Evolutionary conservation across 805 yeast genomes (phyloP).

Genomic region (Candida pseudofarinosa): DNA sequence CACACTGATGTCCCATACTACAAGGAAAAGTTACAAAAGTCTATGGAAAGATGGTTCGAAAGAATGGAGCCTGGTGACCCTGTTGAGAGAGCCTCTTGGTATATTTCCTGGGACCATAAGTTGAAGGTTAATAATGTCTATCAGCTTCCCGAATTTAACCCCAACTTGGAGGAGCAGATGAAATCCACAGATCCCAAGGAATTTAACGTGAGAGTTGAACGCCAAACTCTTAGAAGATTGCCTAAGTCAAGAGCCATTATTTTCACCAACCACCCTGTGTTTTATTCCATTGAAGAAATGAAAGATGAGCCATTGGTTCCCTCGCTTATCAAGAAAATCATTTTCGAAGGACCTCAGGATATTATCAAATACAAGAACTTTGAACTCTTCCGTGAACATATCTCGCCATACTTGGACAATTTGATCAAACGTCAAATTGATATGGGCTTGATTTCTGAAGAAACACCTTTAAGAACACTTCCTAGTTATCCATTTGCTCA

Average conservation of each 20-base stretch:
- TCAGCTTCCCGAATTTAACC: slow-evolving; percentile 44
- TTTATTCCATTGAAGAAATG: slow-evolving; percentile 71
- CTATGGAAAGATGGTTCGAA: slow-evolving; percentile 72
- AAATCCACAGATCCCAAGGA: slow-evolving; percentile 43
- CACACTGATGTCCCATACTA: slow-evolving; percentile 71
- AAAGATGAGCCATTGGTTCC: slow-evolving; percentile 79
- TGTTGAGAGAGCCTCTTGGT: slow-evolving; percentile 75
- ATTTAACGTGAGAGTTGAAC: slow-evolving; percentile 66
- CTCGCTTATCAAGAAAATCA: slow-evolving; percentile 61
- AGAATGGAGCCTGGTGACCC: slow-evolving; percentile 57
- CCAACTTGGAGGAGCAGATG: slow-evolving; percentile 27
- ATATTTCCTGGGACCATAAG: slow-evolving; percentile 69
- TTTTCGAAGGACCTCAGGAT: slow-evolving; percentile 63
- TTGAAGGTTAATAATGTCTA: slow-evolving; percentile 54
- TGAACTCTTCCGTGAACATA: slow-evolving; percentile 54
- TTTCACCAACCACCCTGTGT: slow-evolving; percentile 75
- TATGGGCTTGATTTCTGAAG: slow-evolving; percentile 49
- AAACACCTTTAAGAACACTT: slow-evolving; percentile 54
- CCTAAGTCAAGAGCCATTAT: slow-evolving; percentile 64
- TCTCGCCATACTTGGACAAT: slow-evolving; percentile 52
- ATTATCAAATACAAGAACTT: slow-evolving; percentile 64
- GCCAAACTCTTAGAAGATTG: slow-evolving; percentile 65
- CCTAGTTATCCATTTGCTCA: slow-evolving; percentile 65
- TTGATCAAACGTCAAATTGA: slow-evolving; percentile 57
- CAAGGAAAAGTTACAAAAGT: slow-evolving; percentile 55